A percentile compares a stretch with the other conserved stretches of the same genome.
Conservation (phyloP, 139 green algal species). For the Asterochloris sp. region DNA sequence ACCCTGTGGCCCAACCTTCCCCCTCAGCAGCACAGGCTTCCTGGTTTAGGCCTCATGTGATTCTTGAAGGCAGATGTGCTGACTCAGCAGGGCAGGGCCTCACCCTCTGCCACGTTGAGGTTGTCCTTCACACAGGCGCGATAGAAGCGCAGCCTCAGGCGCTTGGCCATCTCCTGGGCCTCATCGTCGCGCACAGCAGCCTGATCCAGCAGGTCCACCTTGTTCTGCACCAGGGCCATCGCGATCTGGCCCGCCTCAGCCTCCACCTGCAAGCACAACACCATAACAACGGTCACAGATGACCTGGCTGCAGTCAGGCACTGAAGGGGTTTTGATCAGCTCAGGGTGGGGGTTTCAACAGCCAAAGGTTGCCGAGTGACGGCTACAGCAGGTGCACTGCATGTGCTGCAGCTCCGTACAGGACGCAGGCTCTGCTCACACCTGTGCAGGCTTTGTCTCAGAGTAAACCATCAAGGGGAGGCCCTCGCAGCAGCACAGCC, state of each 20-base stretch:
- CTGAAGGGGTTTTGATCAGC: too few species aligned
- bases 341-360: too few species aligned
- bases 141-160: slow-evolving; percentile 64
- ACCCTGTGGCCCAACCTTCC: too few species aligned
- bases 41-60: too few species aligned
- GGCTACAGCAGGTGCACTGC: too few species aligned
- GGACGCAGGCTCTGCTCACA: too few species aligned
- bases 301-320: too few species aligned
- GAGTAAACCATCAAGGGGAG: background rate
- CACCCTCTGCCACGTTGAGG: slow-evolving; percentile 67
- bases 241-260: slow-evolving; percentile 61
- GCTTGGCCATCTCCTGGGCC: slow-evolving; percentile 53
- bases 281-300: too few species aligned
- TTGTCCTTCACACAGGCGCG: slow-evolving; percentile 74
- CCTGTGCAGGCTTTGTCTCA: background rate
- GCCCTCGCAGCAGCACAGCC: background rate
- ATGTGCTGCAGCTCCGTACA: too few species aligned
- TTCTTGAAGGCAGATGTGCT: background rate
- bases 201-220: slow-evolving; percentile 65
- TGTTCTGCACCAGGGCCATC: slow-evolving; percentile 74
- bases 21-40: too few species aligned
- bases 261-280: slow-evolving; percentile 26
- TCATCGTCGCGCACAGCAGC: slow-evolving; percentile 49
- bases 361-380: too few species aligned
- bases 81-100: background rate